These are phyloP conservation scores for Alternaria sp. DNA, from an alignment of 2,329 filamentous ascomycete species.

Conservation along the genomic window DNA sequence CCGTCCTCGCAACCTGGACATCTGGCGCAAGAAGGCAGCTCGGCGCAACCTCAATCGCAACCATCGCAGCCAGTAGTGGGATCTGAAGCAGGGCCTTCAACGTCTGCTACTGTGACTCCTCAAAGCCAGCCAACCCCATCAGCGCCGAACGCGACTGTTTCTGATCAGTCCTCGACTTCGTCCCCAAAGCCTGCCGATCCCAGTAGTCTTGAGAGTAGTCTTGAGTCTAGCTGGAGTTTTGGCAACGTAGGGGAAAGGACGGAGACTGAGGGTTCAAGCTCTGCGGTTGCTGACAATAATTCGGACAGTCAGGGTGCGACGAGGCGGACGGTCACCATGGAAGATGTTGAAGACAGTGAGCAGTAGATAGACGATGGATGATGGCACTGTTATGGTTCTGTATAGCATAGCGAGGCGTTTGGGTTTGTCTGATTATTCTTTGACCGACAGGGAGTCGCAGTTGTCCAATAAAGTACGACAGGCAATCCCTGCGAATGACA, in stretches of 20 bases:
- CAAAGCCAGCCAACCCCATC: conserved; percentile 14
- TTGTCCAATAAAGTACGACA: conserved; percentile 6
- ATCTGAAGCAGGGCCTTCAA: conserved; percentile 7
- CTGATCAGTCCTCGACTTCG: conserved; percentile 16
- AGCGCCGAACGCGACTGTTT: conserved; percentile 8
- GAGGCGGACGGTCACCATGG: conserved; percentile 41
- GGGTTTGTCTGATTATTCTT: conserved; percentile 14
- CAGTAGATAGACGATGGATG: conserved; percentile 21
- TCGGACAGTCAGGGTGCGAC: conserved; percentile 32
- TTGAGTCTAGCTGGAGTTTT: conserved; percentile 51
- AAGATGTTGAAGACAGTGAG: conserved; percentile 43
- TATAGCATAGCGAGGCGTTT: conserved; percentile 52
- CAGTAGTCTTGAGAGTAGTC: conserved; percentile 41
- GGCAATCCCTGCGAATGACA: conserved; percentile 19
- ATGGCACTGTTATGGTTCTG: conserved; percentile 14
- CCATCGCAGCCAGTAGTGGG: conserved; percentile 1
- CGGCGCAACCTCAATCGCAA: background rate
- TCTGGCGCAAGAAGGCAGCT: conserved; percentile 3
- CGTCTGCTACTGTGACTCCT: conserved; percentile 9
- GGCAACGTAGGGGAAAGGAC: conserved; percentile 36
- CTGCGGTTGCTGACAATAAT: conserved; percentile 37
- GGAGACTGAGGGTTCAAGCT: conserved; percentile 40
- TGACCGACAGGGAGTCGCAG: conserved; percentile 1
- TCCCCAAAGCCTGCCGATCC: conserved; percentile 39
- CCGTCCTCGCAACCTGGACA: conserved; percentile 16